Percentiles rank a stretch among this genome's conserved stretches.
Evolutionary conservation across 75 land plant genomes (phyloP).

Genomic region (Ceratopteris richardii): DNA sequence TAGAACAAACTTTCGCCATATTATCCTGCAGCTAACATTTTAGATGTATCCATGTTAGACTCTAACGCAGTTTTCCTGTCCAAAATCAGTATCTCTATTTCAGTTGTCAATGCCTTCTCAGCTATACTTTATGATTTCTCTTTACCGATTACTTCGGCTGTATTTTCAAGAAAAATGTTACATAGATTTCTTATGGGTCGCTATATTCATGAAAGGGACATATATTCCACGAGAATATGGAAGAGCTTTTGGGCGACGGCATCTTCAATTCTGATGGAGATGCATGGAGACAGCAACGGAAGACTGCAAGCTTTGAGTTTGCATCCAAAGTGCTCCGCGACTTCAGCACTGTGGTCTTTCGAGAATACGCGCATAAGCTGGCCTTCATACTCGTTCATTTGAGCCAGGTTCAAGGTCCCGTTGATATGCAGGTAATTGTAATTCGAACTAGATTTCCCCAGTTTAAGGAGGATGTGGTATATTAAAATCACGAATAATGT

Average conservation of each 20-base stretch:
- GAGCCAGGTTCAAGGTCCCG: constrained; percentile 13
- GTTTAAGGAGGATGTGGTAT: neutral
- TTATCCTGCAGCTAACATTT: no score
- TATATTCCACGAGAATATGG: constrained; percentile 52
- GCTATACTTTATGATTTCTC: no score
- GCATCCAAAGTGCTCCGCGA: constrained; percentile 80
- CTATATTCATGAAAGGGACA: no score
- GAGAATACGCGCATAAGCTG: constrained; percentile 65
- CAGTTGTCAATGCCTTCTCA: no score
- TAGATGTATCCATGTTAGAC: no score
- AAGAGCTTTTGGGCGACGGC: constrained; percentile 79
- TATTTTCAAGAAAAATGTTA: no score
- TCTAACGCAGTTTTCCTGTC: no score
- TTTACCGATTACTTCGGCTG: no score
- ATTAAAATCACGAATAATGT: neutral
- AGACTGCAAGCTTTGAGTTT: constrained; percentile 88
- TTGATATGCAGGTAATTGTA: constrained; percentile 74
- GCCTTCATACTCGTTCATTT: constrained; percentile 42
- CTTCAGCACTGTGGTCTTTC: constrained; percentile 73
- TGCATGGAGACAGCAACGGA: constrained; percentile 78
- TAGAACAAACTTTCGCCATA: no score
- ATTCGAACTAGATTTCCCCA: neutral
- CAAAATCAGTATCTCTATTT: no score
- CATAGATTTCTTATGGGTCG: no score
- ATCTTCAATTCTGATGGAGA: constrained; percentile 93